Percentiles rank a stretch among this genome's conserved stretches.
phyloP scores from a whole-genome alignment of 2,329 filamentous ascomycete species.

The Tolypocladium ovalisporum region DNA sequence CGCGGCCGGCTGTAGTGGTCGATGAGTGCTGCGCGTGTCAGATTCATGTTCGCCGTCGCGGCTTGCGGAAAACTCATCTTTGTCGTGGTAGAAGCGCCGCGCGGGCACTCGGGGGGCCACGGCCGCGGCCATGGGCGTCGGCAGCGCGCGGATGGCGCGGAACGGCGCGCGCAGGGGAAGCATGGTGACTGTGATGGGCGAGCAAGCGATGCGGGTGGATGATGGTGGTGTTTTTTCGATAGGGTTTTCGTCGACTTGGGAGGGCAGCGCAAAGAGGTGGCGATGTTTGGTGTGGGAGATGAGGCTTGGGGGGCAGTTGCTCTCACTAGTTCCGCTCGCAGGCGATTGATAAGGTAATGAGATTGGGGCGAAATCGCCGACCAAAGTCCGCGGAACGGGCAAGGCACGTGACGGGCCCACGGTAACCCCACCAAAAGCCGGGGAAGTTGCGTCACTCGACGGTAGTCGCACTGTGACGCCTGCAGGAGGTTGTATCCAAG shows the following conservation, averaged over 20 bases:
- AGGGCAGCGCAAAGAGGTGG: neutral
- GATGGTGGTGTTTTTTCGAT: neutral
- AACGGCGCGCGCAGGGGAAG: conserved; percentile 7
- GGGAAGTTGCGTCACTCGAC: neutral
- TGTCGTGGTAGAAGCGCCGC: conserved; percentile 36
- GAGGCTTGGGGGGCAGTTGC: neutral
- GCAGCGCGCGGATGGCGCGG: conserved; percentile 6
- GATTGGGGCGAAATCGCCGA: neutral
- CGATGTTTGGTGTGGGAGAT: neutral
- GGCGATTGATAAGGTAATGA: conserved; percentile 2
- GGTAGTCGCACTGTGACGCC: neutral
- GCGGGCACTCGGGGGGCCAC: conserved; percentile 20
- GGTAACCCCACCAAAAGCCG: neutral
- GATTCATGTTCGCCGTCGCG: neutral
- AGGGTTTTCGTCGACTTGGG: neutral
- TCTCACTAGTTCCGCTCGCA: neutral
- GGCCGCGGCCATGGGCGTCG: conserved; percentile 6
- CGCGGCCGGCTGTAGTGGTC: conserved; percentile 42
- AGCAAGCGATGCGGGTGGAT: neutral
- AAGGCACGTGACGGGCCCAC: neutral
- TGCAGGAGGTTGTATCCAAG: rapidly evolving
- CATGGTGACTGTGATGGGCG: conserved; percentile 1
- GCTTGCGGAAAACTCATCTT: conserved; percentile 16
- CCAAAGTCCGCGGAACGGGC: neutral
- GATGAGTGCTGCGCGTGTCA: conserved; percentile 17